Evolutionary conservation across 352 stramenopile genomes (phyloP), one percentile per base, ranked within the genome.

Genomic region (Thalassiosira mediterranea): DNA sequence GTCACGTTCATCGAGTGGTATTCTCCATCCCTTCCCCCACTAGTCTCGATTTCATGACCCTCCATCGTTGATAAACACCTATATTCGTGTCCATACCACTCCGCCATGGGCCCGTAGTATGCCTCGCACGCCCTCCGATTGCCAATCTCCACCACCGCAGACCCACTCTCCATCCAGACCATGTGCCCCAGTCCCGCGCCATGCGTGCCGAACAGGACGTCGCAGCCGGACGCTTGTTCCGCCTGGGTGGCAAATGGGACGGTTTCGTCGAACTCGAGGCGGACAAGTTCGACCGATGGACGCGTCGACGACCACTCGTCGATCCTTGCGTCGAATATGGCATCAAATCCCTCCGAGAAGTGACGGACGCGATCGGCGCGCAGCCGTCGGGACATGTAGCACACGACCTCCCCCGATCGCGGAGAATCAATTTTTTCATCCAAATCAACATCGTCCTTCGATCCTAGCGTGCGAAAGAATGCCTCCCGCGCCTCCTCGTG

Each of bases 191-290:
- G 17, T 3, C 47, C 47, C n/a, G 47, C 47, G 7, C 47, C 47
- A 29, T 56, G 47, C 3, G 47, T 25, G 17, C 47, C 47, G 34
- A 56, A 56, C 3, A 56, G 47, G 47, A 56, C 17, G n/a, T 21
- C 29, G 47, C 47, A 56, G 15, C 34, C n/a, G n/a, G 2, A 15
- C 47, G 21, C n/a, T 4, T 4, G 4, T 15, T 5, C 3, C 17
- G 34, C 47, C 17, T 56, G 47, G 10, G 15, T 3, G 4, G 15
- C 47, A 29, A 56, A 29, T 5, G 47, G 47, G 15, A 56, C 47
- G 13, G 15, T 29, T 29, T 56, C 47, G 17, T 56, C 17, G 21
- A 56, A 56, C 34, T 56, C 47, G 23, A 56, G 17, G 3, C 47
- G 47, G n/a, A n/a, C 23, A 56, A 56, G 34, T 31, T 29, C 47